phyloP scores from a whole-genome alignment of 192 early-diverging fungal genomes.

The Rhizophagus sp. region DNA sequence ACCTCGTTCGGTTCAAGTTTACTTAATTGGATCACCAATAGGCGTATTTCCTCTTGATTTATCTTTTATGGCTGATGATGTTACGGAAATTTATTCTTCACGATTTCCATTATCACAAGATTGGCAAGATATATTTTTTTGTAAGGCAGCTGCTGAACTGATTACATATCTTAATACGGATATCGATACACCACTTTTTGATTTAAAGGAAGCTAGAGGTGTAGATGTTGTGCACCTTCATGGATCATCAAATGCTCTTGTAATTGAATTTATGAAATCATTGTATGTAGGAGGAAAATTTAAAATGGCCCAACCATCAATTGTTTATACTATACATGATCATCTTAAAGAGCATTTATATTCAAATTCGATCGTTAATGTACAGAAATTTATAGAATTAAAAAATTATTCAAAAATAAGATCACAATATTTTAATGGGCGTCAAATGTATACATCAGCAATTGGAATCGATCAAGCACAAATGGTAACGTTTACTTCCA shows the following conservation, averaged over 20 bases:
- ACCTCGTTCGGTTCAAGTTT: conserved; percentile 41
- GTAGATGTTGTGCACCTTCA: conserved; percentile 60
- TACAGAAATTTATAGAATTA: conserved; percentile 51
- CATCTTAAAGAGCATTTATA: conserved; percentile 57
- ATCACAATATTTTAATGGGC: conserved; percentile 43
- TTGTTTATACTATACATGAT: conserved; percentile 60
- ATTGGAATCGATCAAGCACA: conserved; percentile 53
- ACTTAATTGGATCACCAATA: conserved; percentile 51
- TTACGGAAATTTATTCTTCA: conserved; percentile 48
- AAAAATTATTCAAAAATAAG: conserved; percentile 38
- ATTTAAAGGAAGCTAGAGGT: conserved; percentile 13
- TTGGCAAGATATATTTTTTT: conserved; percentile 59
- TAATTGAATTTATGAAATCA: conserved; percentile 44
- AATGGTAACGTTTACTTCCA: conserved; percentile 52
- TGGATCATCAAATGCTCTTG: conserved; percentile 55
- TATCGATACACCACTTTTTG: conserved; percentile 53
- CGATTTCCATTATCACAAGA: conserved; percentile 50
- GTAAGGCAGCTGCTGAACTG: conserved; percentile 53
- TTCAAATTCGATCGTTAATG: conserved; percentile 48
- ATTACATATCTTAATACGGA: conserved; percentile 44
- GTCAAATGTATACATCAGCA: conserved; percentile 50
- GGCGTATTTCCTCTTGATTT: conserved; percentile 38
- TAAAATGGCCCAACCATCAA: conserved; percentile 43
- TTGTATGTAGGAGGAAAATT: conserved; percentile 36
- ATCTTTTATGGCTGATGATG: conserved; percentile 43